Percentiles rank a stretch among this genome's conserved stretches.
These are phyloP conservation scores for Tinospora cordifolia DNA, from an alignment of 164 flowering plant species.

Conservation along the genomic window DNA sequence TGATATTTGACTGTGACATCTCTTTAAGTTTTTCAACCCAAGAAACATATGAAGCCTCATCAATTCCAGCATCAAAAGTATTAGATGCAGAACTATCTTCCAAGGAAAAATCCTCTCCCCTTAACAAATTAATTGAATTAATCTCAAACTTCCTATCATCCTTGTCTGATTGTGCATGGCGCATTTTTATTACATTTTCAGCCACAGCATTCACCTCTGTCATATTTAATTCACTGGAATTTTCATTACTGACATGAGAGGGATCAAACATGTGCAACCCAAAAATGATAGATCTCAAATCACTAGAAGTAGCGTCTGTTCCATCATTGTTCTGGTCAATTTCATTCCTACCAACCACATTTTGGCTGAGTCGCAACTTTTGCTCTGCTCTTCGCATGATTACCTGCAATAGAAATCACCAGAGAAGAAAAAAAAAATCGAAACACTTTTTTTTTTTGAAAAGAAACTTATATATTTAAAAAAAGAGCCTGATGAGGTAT, in stretches of 20 bases:
- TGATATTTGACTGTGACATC: conserved; percentile 31
- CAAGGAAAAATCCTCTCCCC: conserved; percentile 23
- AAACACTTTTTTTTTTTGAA: too few species aligned
- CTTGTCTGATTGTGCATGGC: conserved; percentile 30
- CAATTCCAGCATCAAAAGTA: conserved; percentile 45
- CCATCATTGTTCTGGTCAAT: conserved; percentile 36
- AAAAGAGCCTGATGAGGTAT: too few species aligned
- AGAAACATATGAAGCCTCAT: conserved; percentile 71
- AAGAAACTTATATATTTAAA: too few species aligned
- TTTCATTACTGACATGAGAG: conserved; percentile 29
- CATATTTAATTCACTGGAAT: conserved; percentile 28
- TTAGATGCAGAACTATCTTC: conserved; percentile 20
- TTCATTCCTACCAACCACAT: conserved; percentile 55
- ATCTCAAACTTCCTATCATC: conserved; percentile 55
- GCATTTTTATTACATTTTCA: conserved; percentile 57
- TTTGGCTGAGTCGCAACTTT: conserved; percentile 73
- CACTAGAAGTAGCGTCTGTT: conserved; percentile 43
- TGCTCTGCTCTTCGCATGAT: conserved; percentile 76
- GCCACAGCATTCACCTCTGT: conserved; percentile 42
- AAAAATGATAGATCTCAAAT: conserved; percentile 64
- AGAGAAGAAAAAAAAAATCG: conserved; percentile 3
- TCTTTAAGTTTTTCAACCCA: conserved; percentile 85
- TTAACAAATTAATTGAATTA: conserved; percentile 25
- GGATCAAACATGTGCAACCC: conserved; percentile 78
- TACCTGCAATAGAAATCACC: conserved; percentile 38